Percentiles rank a stretch among this genome's conserved stretches.
Evolutionary conservation across 176 grass and related monocot species (phyloP).

Genomic region (Urochloa ruziziensis): DNA sequence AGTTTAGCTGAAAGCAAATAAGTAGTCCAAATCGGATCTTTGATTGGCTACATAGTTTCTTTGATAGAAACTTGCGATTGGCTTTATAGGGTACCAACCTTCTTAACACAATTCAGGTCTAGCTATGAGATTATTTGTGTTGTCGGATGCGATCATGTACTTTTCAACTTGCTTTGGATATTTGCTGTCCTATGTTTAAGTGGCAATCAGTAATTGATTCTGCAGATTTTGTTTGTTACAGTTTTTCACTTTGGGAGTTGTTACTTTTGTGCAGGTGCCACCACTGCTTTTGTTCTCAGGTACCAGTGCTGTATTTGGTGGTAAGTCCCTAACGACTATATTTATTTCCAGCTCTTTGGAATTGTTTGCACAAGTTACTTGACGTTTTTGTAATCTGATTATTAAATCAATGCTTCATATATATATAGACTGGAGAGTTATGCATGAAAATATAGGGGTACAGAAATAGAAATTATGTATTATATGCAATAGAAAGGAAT

Average conservation of each 20-base stretch:
- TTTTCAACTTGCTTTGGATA: background rate
- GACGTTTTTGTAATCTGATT: background rate
- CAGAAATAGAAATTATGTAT: background rate
- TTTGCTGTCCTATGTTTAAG: background rate
- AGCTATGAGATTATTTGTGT: background rate
- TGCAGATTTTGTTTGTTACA: background rate
- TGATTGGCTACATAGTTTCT: background rate
- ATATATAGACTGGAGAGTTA: background rate
- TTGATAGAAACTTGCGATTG: background rate
- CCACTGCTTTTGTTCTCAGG: conserved; percentile 78
- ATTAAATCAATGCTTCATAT: background rate
- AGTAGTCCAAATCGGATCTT: background rate
- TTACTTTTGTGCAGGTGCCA: conserved; percentile 59
- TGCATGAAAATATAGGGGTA: background rate
- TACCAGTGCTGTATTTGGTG: conserved; percentile 80
- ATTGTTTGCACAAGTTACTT: background rate
- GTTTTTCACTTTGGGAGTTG: background rate
- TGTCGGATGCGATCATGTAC: background rate
- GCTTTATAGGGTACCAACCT: background rate
- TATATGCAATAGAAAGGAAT: background rate
- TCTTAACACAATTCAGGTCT: background rate
- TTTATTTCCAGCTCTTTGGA: background rate
- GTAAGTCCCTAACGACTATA: conserved; percentile 39
- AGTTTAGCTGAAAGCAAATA: background rate
- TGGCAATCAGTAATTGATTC: background rate